Evolutionary conservation across 805 yeast species (phyloP).

Genomic region (Kluyveromyces starmeri): DNA sequence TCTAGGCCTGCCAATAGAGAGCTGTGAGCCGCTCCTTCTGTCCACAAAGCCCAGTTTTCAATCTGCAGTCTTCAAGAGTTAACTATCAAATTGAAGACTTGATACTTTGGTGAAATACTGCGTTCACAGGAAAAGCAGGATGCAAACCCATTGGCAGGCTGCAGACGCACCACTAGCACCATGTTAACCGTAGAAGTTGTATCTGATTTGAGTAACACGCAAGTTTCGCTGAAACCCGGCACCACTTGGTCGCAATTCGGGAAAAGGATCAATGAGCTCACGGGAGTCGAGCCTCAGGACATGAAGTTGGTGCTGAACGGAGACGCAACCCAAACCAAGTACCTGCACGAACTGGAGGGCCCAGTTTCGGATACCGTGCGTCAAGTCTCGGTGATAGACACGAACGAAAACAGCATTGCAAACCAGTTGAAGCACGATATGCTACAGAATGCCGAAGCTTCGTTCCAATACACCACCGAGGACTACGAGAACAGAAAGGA

Average conservation of each 20-base stretch:
- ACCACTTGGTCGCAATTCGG: slow-evolving; percentile 15
- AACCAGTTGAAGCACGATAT: slow-evolving; percentile 26
- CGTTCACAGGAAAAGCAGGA: no score
- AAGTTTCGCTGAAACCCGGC: slow-evolving; percentile 12
- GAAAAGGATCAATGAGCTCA: slow-evolving; percentile 16
- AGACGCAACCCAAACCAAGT: not conserved
- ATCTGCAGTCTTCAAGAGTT: no score
- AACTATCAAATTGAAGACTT: no score
- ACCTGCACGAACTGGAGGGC: slow-evolving; percentile 1
- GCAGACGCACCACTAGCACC: no score
- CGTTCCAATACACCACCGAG: slow-evolving; percentile 20
- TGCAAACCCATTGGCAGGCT: no score
- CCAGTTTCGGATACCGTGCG: not conserved
- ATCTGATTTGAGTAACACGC: slow-evolving; percentile 18
- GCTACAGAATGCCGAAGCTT: slow-evolving; percentile 6
- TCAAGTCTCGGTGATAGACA: slow-evolving; percentile 43
- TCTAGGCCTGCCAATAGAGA: no score
- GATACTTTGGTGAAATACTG: no score
- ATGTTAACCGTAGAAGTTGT: slow-evolving; percentile 9
- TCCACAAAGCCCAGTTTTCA: no score
- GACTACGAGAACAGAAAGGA: slow-evolving; percentile 45
- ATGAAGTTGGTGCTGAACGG: slow-evolving; percentile 16
- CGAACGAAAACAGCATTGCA: slow-evolving; percentile 44
- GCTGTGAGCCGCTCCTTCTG: no score
- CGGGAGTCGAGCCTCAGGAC: slow-evolving; percentile 23